phyloP scores from a whole-genome alignment of 2,329 filamentous ascomycete genomes.

The Fusarium avenaceum region DNA sequence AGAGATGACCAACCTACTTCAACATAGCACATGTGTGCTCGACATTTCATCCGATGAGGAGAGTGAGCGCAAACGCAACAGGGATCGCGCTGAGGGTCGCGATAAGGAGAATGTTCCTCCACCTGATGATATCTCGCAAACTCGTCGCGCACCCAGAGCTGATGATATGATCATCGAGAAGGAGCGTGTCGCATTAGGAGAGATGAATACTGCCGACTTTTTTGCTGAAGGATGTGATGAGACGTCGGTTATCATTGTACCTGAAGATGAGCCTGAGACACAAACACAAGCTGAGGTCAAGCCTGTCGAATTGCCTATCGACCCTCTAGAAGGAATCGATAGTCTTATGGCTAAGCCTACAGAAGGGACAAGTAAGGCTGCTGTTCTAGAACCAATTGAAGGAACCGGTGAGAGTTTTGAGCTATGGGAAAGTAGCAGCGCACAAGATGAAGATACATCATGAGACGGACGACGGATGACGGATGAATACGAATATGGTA shows the following conservation, averaged over 20 bases:
- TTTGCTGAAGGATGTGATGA: conserved; percentile 76
- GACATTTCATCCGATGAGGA: conserved; percentile 94
- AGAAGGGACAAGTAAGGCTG: conserved; percentile 58
- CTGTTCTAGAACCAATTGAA: conserved; percentile 67
- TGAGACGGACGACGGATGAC: conserved; percentile 15
- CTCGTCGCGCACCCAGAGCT: conserved; percentile 50
- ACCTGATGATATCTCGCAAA: conserved; percentile 72
- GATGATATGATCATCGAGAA: conserved; percentile 74
- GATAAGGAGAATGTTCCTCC: conserved; percentile 97
- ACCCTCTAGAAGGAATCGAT: conserved; percentile 52
- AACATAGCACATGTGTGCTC: conserved; percentile 87
- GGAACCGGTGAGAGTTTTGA: conserved; percentile 73
- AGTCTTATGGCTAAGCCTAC: conserved; percentile 55
- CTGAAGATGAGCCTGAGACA: conserved; percentile 64
- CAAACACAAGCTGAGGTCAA: not conserved
- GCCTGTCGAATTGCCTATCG: conserved; percentile 25
- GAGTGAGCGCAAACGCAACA: conserved; percentile 66
- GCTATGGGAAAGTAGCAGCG: conserved; percentile 78
- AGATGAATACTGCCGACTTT: conserved; percentile 76
- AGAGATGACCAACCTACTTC: conserved; percentile 91
- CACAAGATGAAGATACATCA: conserved; percentile 66
- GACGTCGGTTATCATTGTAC: conserved; percentile 71
- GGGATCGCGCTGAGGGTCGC: conserved; percentile 69
- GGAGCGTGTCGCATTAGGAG: conserved; percentile 73
- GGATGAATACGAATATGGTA: not conserved